Percentiles rank a stretch among this genome's conserved stretches.
These are phyloP conservation scores for Effrenium voratum DNA, from an alignment of 73 alveolate genomes.

Conservation along the genomic window DNA sequence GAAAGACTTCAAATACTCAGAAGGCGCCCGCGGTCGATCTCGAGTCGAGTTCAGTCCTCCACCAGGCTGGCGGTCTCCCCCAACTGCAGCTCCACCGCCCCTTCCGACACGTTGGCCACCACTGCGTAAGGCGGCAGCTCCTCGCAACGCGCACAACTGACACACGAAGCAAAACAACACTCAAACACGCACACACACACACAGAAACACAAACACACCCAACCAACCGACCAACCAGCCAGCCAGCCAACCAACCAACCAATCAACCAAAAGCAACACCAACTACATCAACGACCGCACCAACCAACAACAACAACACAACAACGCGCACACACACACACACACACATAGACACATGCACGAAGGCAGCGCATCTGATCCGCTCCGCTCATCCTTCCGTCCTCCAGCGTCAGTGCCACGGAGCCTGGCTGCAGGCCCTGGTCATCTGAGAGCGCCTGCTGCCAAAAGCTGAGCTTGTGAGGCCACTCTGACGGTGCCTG, in stretches of 20 bases:
- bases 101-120: conserved; percentile 54
- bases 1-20: not conserved
- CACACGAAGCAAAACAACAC: not conserved
- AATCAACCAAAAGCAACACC: not conserved
- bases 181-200: not conserved
- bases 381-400: too few relatives aligned
- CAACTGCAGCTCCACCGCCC: conserved; percentile 32
- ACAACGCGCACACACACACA: not conserved
- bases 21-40: not conserved
- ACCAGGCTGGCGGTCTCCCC: not conserved
- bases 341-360: too few relatives aligned
- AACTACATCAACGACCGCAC: too few relatives aligned
- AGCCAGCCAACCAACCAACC: not conserved
- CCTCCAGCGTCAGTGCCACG: conserved; percentile 15
- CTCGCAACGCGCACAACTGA: not conserved
- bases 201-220: not conserved
- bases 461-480: too few relatives aligned
- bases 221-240: not conserved
- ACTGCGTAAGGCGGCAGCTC: not conserved
- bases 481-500: not conserved
- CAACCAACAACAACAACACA: not conserved
- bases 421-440: not conserved
- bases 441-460: not conserved
- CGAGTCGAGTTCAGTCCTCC: not conserved
- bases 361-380: too few relatives aligned